Base-by-base conservation (phyloP, 2,329 filamentous ascomycete genomes). In the Trichoderma sp. region DNA sequence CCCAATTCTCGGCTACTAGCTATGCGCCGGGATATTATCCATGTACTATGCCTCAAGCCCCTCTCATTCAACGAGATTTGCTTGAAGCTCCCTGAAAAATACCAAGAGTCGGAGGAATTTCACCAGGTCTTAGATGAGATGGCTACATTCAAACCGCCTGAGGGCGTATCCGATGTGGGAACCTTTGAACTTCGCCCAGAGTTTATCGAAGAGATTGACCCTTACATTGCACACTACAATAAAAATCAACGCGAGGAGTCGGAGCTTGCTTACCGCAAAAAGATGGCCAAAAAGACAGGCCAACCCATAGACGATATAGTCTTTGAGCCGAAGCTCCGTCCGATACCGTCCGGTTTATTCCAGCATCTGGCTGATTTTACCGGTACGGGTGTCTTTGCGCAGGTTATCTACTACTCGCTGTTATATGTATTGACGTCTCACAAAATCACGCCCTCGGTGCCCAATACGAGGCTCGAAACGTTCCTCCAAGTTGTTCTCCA, bases 161-260 rank as follows among this genome's bases (percentile, higher is more conserved):
- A 99, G 79, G 96, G 95, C 5, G 82, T 98, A 37, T 93, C 92
- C 5, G 96, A 99, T 77, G 92, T 94, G 19, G 96, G 96, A 69
- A 97, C 93, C 0, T 99, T 99, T 75, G 94, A 97, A 79, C 83
- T 99, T 63, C 96, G 94, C 77, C 89, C 92, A 5, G 88, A 97
- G 71, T 96, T 91, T 74, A 87, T 97, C 49, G 92, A 95, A 73
- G 87, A 96, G 58, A 89, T 99, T 62, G 96, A 99, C 77, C 96
- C 96, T 0, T 99, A 97, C 78, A 96, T 94, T 76, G 92, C 94
- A 7, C 94, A 98, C 77, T 99, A 97, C 79, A 96, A 90, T 76
- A 97, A 97, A 77, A 99, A 99, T 75, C 95, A 98, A 79, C 89
- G 96, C 62, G 96, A 99, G 77, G 96, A 99, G 78, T 93, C 95